These are phyloP conservation scores for Cruciata laevipes DNA, from an alignment of 257 asterid genomes.

Conservation along the genomic window DNA sequence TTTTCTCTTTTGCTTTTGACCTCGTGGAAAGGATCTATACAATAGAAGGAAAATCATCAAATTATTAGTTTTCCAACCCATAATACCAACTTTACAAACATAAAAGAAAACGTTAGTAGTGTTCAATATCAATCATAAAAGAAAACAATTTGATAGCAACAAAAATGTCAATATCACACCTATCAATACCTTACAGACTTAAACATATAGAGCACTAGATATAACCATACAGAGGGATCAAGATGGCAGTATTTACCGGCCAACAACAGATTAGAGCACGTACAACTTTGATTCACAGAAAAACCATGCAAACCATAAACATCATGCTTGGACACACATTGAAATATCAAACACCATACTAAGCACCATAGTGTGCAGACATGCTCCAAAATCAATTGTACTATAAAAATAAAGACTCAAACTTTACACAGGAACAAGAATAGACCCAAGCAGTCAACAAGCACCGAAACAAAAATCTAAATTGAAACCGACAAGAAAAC, in stretches of 20 bases:
- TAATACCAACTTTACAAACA: background rate
- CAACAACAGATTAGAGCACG: too few species aligned
- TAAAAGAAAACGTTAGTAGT: background rate
- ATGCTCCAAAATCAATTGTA: too few species aligned
- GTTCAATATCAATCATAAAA: background rate
- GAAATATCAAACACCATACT: background rate
- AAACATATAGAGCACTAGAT: background rate
- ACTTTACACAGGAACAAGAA: background rate
- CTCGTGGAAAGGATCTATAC: conserved; percentile 65
- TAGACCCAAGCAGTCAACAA: background rate
- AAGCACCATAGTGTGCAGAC: background rate
- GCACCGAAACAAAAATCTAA: background rate
- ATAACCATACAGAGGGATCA: background rate
- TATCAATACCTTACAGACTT: too few species aligned
- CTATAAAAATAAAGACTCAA: background rate
- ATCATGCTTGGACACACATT: background rate
- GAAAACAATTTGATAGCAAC: background rate
- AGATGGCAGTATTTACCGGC: background rate
- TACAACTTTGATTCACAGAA: background rate
- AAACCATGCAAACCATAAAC: background rate
- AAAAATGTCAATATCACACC: background rate
- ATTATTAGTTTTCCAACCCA: background rate
- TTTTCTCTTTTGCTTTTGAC: conserved; percentile 95
- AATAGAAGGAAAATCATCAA: conserved; percentile 6
- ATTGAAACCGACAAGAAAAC: too few species aligned